Evolutionary conservation across 495 filamentous ascomycete genomes (phyloP), one percentile per base, ranked within the genome.

Genomic region (Aspergillus campestris): DNA sequence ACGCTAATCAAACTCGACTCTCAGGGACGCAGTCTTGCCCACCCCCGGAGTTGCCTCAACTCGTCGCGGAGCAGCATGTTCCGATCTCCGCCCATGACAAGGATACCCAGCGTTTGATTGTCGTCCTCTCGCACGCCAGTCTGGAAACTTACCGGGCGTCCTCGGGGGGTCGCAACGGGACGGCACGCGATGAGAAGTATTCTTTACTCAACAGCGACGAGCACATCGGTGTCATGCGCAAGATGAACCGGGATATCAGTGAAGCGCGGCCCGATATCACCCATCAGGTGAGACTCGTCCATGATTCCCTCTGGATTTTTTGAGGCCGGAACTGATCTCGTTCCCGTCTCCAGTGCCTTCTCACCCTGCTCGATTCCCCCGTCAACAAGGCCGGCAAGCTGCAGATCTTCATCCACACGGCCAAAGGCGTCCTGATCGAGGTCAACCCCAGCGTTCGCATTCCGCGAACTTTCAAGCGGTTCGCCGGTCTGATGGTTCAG

Each of bases 181-280:
- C 77, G 47, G 77, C 77, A 34, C 73, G 82, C 15, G 89, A 95
- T 53, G 92, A 97, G 54, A 96, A 96, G 60, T 97, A 92, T 67
- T 88, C 88, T 38, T 72, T 98, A 34, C 78, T 98, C 52, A 98
- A 98, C 75, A 95, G 90, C 62, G 92, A 98, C 56, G 92, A 98
- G 69, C 92, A 98, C 61, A 98, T 98, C 50, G 94, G 92, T 40
- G 83, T 96, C 50, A 92, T 97, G 87, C 84, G 94, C 59, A 98
- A 96, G 77, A 96, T 95, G 91, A 94, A 94, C 68, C 74, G 92
- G 40, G 92, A 98, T 57, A 98, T 98, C 55, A 95, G 90, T 60
- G 92, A 98, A 61, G 92, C 92, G 28, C 81, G 92, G 42, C 92
- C 92, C 8, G 92, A 98, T 68, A 98, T 98, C 45, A 91, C 94